Evolutionary conservation across 2,329 filamentous ascomycete genomes (phyloP).

Genomic region (Ploettnerulaceae sp.): DNA sequence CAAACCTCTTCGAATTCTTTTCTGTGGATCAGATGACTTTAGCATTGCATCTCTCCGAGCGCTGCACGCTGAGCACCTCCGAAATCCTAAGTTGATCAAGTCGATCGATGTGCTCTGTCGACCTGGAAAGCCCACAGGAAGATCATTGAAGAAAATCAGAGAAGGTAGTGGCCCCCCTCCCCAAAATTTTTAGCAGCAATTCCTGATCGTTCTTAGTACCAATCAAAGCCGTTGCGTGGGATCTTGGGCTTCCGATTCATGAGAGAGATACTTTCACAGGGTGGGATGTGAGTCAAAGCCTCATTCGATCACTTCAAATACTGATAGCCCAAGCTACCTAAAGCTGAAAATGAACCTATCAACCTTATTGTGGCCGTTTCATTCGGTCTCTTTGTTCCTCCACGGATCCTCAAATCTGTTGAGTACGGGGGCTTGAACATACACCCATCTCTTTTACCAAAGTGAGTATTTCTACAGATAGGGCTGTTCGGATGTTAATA

Average conservation of each 20-base stretch:
- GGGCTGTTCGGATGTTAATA: slow-evolving; percentile 5
- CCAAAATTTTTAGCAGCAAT: neutral
- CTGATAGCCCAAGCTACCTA: slow-evolving; percentile 46
- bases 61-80: slow-evolving; percentile 55
- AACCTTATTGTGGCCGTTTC: slow-evolving; percentile 90
- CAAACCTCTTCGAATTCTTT: slow-evolving; percentile 74
- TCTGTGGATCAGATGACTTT: slow-evolving; percentile 91
- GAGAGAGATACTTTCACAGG: slow-evolving; percentile 75
- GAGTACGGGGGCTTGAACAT: slow-evolving; percentile 88
- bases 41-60: slow-evolving; percentile 73
- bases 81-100: slow-evolving; percentile 52
- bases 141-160: slow-evolving; percentile 57
- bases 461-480: slow-evolving; percentile 46
- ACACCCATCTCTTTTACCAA: slow-evolving; percentile 85
- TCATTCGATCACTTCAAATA: neutral
- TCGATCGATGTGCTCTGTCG: slow-evolving; percentile 84
- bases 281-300: slow-evolving; percentile 59
- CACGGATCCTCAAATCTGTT: slow-evolving; percentile 62
- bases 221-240: slow-evolving; percentile 59
- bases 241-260: slow-evolving; percentile 64
- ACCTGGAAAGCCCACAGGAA: slow-evolving; percentile 71
- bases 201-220: slow-evolving; percentile 52
- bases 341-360: slow-evolving; percentile 40
- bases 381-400: slow-evolving; percentile 85
- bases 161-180: slow-evolving; percentile 21